These are phyloP conservation scores for Suillus clintonianus DNA, from an alignment of 768 basidiomycete species.

Conservation along the genomic window DNA sequence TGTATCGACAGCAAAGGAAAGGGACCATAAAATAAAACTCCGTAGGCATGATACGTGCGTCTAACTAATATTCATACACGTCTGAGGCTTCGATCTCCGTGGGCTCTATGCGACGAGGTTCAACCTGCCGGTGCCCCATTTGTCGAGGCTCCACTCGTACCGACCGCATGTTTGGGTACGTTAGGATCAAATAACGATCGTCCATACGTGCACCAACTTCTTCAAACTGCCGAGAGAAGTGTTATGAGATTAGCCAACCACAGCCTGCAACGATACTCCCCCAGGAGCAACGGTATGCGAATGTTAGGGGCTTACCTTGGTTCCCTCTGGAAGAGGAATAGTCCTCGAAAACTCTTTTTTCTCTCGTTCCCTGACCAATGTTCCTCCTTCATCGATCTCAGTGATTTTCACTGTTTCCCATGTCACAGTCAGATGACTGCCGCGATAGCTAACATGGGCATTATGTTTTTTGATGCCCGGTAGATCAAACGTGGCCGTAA, in stretches of 20 bases:
- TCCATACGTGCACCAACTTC: conserved; percentile 72
- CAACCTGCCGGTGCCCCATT: conserved; percentile 21
- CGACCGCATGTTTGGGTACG: conserved; percentile 55
- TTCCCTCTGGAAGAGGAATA: conserved; percentile 73
- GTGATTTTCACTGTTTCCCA: conserved; percentile 63
- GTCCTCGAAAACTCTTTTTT: conserved; percentile 67
- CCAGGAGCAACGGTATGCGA: background rate
- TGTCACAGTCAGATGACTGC: conserved; percentile 59
- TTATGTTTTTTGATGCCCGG: conserved; percentile 71
- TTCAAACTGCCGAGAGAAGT: conserved; percentile 53
- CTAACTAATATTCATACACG: conserved; percentile 32
- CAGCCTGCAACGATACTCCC: background rate
- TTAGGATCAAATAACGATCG: conserved; percentile 57
- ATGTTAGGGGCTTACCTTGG: conserved; percentile 49
- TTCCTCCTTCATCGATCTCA: conserved; percentile 63
- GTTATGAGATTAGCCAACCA: conserved; percentile 5
- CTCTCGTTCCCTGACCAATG: conserved; percentile 61
- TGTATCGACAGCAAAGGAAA: conserved; percentile 9
- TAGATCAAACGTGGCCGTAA: conserved; percentile 72
- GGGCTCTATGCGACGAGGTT: conserved; percentile 33
- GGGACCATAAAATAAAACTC: conserved; percentile 11
- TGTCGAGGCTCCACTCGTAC: conserved; percentile 35
- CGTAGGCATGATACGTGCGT: conserved; percentile 7
- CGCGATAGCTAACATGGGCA: conserved; percentile 74
- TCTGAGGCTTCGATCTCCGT: conserved; percentile 33